Evolutionary conservation across 2,329 filamentous ascomycete genomes (phyloP), one percentile per base, ranked within the genome.

Genomic region (Fusarium dimerum): DNA sequence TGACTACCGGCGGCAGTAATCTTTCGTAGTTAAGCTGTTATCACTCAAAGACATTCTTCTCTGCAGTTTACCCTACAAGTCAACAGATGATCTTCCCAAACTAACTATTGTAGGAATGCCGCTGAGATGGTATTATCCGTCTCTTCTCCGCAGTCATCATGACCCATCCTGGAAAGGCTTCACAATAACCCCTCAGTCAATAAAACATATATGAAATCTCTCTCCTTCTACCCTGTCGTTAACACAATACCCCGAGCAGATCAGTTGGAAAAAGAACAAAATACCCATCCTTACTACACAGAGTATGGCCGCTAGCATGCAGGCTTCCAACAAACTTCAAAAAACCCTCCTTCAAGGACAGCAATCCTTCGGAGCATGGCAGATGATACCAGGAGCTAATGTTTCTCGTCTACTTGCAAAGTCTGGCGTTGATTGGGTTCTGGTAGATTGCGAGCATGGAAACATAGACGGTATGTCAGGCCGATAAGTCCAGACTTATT

Each of bases 391-490:
- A 0, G 80, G 82, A 1, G 73, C 77, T 42, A 84, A 85, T 54
- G 69, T 85, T n/a, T 82, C 82, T 2, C 76, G 82, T 48, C 68
- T 77, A 10, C 72, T 89, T 45, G 84, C 86, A 2, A 73, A 83
- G 48, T 68, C 78, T 1, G 85, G 83, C 1, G 76, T 85, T 1
- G 85, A 88, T 66, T 87, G 85, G 77, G 80, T 89, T 8, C 74
- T 86, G 67, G 80, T 80, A 40, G 78, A 78, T 56, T 77, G 76
- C 49, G 78, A 78, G 61, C 78, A 80, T 55, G 78, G 78, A 11
- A 76, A 75, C 55, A 73, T 79, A 51, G 75, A 75, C 32, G 77
- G 71, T 73, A 54, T 15, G 32, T 13, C 15, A 8, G 18, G 11
- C 7, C 5, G 16, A n/a, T 15, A 39, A 7, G 30, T 6, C 6